These are phyloP conservation scores for Paramecium octaurelia DNA, from an alignment of 73 alveolate genomes.

Conservation along the genomic window DNA sequence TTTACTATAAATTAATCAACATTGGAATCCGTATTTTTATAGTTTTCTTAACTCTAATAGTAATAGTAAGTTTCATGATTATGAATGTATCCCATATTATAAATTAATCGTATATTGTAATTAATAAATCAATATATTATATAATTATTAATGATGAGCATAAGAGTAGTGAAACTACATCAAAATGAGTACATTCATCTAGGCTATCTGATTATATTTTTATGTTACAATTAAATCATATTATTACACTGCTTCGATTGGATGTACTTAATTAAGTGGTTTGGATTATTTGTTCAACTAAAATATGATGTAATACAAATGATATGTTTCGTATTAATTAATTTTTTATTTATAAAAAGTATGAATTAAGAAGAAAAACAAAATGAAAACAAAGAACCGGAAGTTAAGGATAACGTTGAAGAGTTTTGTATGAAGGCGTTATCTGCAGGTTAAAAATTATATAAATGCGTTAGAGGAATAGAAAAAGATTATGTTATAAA, in stretches of 20 bases:
- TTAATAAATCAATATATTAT: neutral
- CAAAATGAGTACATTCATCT: conserved; percentile 10
- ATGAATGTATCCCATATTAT: neutral
- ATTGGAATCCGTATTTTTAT: neutral
- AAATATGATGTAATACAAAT: neutral
- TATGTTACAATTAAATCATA: neutral
- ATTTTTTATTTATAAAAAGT: neutral
- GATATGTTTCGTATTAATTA: neutral
- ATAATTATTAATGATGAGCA: neutral
- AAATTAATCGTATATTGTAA: neutral
- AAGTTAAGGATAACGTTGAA: conserved; percentile 25
- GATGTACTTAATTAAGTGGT: neutral
- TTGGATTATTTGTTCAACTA: neutral
- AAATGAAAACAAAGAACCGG: neutral
- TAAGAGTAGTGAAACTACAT: conserved; percentile 28
- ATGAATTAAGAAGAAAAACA: neutral
- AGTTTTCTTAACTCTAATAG: neutral
- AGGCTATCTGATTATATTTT: conserved; percentile 33
- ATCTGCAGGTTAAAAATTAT: conserved; percentile 17
- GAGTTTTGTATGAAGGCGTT: conserved; percentile 8
- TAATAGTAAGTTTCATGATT: neutral
- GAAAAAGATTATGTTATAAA: neutral
- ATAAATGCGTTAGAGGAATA: conserved; percentile 22
- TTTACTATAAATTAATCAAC: neutral
- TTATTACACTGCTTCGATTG: no score